Conservation (phyloP, 2,329 filamentous ascomycete genomes). For the Trichoderma arundinaceum region DNA sequence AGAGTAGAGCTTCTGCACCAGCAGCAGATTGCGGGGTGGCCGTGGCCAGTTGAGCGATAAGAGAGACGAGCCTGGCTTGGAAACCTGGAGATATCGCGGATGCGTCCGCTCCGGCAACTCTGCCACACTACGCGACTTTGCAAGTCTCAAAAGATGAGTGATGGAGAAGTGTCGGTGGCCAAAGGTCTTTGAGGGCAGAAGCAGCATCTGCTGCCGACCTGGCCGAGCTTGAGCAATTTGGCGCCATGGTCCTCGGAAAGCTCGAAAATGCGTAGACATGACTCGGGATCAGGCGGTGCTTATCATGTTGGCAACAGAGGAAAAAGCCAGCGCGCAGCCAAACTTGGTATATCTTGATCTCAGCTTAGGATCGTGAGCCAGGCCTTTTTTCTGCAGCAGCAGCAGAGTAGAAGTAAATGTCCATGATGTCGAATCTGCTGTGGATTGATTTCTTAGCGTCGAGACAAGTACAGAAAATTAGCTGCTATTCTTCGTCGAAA, state of each 20-base stretch:
- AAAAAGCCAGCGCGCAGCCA: not conserved
- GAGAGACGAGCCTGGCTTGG: slow-evolving; percentile 58
- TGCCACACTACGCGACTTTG: slow-evolving; percentile 42
- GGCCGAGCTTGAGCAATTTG: slow-evolving; percentile 22
- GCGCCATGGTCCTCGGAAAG: slow-evolving; percentile 27
- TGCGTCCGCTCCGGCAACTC: slow-evolving; percentile 44
- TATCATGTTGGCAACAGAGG: slow-evolving; percentile 27
- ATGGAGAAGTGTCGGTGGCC: slow-evolving; percentile 55
- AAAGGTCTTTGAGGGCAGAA: not conserved
- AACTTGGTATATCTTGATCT: not conserved
- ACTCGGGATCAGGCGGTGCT: slow-evolving; percentile 20
- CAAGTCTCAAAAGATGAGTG: slow-evolving; percentile 48
- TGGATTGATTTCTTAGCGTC: slow-evolving; percentile 13
- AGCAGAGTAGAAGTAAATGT: not conserved
- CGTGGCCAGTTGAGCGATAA: slow-evolving; percentile 61
- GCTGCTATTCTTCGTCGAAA: not conserved
- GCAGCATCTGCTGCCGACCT: slow-evolving; percentile 9
- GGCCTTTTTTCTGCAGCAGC: slow-evolving; percentile 10
- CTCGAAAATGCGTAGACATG: slow-evolving; percentile 29
- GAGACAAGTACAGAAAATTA: not conserved
- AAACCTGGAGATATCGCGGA: slow-evolving; percentile 46
- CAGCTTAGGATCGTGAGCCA: not conserved
- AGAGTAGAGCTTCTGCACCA: slow-evolving; percentile 64
- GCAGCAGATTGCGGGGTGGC: slow-evolving; percentile 61
- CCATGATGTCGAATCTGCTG: slow-evolving; percentile 19